These are phyloP conservation scores for Magnaporthiopsis incrustans DNA, from an alignment of 2,329 filamentous ascomycete genomes.

Conservation along the genomic window DNA sequence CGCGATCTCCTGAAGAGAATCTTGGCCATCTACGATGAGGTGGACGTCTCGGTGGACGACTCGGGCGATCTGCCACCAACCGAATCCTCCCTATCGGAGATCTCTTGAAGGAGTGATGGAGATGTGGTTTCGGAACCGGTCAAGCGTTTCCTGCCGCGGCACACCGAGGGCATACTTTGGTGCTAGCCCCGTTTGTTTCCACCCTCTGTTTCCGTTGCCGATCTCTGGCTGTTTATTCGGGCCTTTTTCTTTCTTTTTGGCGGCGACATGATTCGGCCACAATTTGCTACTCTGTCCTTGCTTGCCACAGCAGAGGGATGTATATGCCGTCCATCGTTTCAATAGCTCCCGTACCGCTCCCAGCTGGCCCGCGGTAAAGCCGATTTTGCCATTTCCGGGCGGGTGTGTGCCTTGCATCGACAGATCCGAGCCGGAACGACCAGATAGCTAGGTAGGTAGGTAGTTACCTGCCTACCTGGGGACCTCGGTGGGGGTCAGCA, in stretches of 20 bases:
- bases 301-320: background rate
- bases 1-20: background rate
- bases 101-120: background rate
- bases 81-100: background rate
- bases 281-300: background rate
- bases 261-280: background rate
- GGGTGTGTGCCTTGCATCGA: too few relatives aligned
- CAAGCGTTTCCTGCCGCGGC: too few relatives aligned
- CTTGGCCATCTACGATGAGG: slow-evolving; percentile 1
- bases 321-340: background rate
- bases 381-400: background rate
- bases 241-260: background rate
- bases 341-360: background rate
- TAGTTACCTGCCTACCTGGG: too few relatives aligned
- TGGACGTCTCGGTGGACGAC: background rate
- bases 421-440: too few relatives aligned
- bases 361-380: background rate
- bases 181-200: background rate
- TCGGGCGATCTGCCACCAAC: background rate
- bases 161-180: too few relatives aligned
- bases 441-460: too few relatives aligned
- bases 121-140: too few relatives aligned
- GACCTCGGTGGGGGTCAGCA: too few relatives aligned
- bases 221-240: background rate
- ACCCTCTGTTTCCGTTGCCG: background rate